Conservation (phyloP, 1,284 basidiomycete genomes). For the Rhodotorula sp. region DNA sequence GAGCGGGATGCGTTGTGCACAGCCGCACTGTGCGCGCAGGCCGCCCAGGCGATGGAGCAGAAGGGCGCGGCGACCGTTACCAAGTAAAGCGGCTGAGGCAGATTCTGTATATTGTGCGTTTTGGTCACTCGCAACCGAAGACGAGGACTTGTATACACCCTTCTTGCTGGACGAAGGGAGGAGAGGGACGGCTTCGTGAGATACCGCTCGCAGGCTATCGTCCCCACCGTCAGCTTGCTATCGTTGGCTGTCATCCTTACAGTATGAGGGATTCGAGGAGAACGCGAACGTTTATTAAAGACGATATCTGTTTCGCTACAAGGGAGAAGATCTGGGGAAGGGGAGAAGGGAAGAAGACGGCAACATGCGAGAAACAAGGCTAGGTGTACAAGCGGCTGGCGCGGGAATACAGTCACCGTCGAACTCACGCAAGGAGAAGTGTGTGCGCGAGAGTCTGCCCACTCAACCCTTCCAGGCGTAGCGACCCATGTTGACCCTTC, state of each 20-base stretch:
- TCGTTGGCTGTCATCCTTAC: too few relatives aligned
- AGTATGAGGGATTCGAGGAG: neutral
- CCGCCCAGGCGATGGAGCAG: slow-evolving; percentile 35
- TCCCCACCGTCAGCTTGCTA: neutral
- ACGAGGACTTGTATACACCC: neutral
- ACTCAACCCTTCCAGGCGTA: slow-evolving; percentile 22
- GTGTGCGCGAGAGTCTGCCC: too few relatives aligned
- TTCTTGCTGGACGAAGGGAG: neutral
- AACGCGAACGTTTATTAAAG: neutral
- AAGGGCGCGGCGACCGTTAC: slow-evolving; percentile 21
- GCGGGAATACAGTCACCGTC: too few relatives aligned
- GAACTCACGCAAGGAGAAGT: too few relatives aligned
- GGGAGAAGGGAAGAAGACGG: too few relatives aligned
- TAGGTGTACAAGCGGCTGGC: too few relatives aligned
- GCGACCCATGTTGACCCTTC: slow-evolving; percentile 19
- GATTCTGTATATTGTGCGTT: neutral
- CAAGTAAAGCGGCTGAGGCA: slow-evolving; percentile 4
- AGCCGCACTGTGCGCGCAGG: slow-evolving; percentile 39
- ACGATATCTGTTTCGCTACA: too few relatives aligned
- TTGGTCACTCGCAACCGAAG: neutral
- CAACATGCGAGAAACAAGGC: too few relatives aligned
- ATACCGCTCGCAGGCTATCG: neutral
- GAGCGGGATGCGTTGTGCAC: neutral
- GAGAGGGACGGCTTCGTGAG: neutral
- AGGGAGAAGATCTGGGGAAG: too few relatives aligned